Conservation (phyloP, 2,329 filamentous ascomycete species). For the Penicillium sp. region DNA sequence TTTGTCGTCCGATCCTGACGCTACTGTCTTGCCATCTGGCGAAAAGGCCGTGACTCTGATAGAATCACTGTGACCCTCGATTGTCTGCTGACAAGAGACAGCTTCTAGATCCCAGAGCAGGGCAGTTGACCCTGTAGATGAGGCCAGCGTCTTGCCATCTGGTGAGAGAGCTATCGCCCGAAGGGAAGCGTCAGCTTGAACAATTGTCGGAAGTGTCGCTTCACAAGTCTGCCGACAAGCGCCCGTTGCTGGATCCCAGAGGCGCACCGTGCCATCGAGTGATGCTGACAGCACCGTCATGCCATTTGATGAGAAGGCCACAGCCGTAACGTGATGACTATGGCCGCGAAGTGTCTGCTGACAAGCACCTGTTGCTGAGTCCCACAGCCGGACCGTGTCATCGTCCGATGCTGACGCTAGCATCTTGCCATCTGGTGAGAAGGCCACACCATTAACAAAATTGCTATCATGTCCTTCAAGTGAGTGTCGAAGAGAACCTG, state of each 20-base stretch:
- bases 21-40: conserved; percentile 12
- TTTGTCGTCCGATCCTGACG: background rate
- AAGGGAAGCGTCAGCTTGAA: too few species aligned
- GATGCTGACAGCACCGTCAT: background rate
- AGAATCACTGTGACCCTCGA: conserved; percentile 3
- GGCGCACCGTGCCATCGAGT: background rate
- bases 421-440: background rate
- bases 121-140: background rate
- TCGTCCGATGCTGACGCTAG: background rate
- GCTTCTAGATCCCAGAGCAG: conserved; percentile 1
- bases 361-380: conserved; percentile 9
- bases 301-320: background rate
- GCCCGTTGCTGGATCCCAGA: background rate
- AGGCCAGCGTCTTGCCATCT: background rate
- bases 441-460: background rate
- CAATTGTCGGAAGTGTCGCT: background rate
- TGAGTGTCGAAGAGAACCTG: background rate
- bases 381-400: conserved; percentile 8
- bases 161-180: background rate
- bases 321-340: background rate
- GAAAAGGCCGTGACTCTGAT: conserved; percentile 20
- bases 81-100: background rate
- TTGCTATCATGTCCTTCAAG: background rate
- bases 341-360: conserved; percentile 9
- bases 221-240: background rate